phyloP scores from a whole-genome alignment of 371 early-diverging fungal genomes.

The Nosema bombycis region DNA sequence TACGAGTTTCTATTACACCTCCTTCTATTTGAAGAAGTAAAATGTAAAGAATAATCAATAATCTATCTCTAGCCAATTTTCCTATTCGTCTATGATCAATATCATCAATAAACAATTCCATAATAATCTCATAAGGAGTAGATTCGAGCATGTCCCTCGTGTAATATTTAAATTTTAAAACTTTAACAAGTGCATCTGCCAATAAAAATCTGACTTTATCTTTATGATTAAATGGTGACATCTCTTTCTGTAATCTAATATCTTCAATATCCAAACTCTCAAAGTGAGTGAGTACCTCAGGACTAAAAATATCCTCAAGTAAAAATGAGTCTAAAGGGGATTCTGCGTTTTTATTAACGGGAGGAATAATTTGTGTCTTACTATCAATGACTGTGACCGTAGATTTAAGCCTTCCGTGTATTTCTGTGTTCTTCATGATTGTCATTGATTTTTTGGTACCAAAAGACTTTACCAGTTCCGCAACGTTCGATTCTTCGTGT shows the following conservation, averaged over 20 bases:
- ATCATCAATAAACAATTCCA: constrained; percentile 15
- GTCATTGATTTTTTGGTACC: constrained; percentile 32
- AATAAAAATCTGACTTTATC: constrained; percentile 14
- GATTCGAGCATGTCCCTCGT: constrained; percentile 25
- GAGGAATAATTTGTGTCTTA: constrained; percentile 25
- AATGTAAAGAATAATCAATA: constrained; percentile 30
- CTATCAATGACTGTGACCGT: constrained; percentile 1
- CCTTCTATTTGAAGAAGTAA: constrained; percentile 27
- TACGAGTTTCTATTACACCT: constrained; percentile 1
- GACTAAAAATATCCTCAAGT: constrained; percentile 32
- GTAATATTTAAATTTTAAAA: constrained; percentile 32
- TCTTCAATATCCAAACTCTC: constrained; percentile 20
- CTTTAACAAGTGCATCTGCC: constrained; percentile 23
- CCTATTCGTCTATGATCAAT: constrained; percentile 27
- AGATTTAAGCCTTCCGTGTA: constrained; percentile 8
- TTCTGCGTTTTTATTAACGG: constrained; percentile 3
- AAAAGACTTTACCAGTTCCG: constrained; percentile 28
- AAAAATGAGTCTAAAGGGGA: constrained; percentile 15
- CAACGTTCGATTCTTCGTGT: not conserved
- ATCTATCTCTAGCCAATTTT: constrained; percentile 23
- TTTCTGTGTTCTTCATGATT: constrained; percentile 15
- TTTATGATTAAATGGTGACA: constrained; percentile 13
- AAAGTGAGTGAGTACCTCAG: constrained; percentile 5
- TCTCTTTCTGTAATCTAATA: constrained; percentile 16
- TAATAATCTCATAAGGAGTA: constrained; percentile 11